Evolutionary conservation across 352 stramenopile genomes (phyloP).

Genomic region (Phytophthora megakarya): DNA sequence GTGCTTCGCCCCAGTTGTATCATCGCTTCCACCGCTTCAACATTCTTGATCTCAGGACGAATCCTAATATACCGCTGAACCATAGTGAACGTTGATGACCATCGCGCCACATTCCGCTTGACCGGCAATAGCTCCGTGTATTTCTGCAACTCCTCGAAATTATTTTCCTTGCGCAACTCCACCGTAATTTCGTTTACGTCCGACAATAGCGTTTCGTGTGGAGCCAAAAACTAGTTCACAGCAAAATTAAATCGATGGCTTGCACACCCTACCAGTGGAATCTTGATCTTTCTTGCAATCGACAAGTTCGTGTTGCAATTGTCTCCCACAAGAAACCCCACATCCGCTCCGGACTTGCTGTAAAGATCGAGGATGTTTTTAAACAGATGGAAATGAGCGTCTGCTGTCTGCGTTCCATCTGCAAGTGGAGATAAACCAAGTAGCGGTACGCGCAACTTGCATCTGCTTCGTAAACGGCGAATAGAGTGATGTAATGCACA

Average conservation of each 20-base stretch:
- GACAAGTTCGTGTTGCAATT: constrained; percentile 10
- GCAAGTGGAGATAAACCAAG: background rate
- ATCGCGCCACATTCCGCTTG: too few relatives aligned
- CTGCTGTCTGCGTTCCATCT: constrained; percentile 7
- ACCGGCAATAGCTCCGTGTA: too few relatives aligned
- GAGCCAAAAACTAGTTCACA: constrained; percentile 18
- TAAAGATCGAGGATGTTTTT: constrained; percentile 12
- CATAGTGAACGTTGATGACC: too few relatives aligned
- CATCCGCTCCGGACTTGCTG: constrained; percentile 7
- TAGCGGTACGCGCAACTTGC: background rate
- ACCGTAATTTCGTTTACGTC: too few relatives aligned
- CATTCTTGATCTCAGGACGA: too few relatives aligned
- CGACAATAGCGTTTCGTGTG: too few relatives aligned
- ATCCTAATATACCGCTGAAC: too few relatives aligned
- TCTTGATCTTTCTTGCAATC: constrained; percentile 3
- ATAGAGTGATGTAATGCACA: constrained; percentile 3
- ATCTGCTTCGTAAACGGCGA: constrained; percentile 6
- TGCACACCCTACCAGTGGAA: constrained; percentile 1
- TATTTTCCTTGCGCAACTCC: too few relatives aligned
- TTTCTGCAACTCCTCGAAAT: too few relatives aligned
- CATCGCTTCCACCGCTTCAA: too few relatives aligned
- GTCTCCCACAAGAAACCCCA: constrained; percentile 12
- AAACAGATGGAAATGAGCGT: constrained; percentile 7
- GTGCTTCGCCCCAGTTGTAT: too few relatives aligned
- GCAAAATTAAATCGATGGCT: too few relatives aligned